phyloP scores from a whole-genome alignment of 1,284 basidiomycete species.

The Taiwanofungus camphoratus region DNA sequence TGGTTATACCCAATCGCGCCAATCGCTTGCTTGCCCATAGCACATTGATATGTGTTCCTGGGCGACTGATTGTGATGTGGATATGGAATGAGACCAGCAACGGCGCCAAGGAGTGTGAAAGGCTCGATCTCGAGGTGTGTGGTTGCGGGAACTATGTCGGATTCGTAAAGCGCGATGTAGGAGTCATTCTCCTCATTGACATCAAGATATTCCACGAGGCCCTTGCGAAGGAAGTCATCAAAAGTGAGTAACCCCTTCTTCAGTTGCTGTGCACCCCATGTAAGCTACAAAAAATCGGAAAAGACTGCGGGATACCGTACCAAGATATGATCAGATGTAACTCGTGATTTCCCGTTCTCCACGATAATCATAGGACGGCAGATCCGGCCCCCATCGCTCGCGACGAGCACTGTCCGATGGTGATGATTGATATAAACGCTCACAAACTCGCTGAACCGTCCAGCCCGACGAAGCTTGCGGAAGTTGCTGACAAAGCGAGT shows the following conservation, averaged over 20 bases:
- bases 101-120: conserved; percentile 95
- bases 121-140: conserved; percentile 99
- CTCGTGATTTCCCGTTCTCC: conserved; percentile 75
- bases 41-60: conserved; percentile 98
- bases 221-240: conserved; percentile 90
- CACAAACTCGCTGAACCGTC: conserved; percentile 94
- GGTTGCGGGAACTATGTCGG: conserved; percentile 74
- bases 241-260: conserved; percentile 81
- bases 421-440: conserved; percentile 97
- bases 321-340: conserved; percentile 77
- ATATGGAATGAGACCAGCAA: conserved; percentile 97
- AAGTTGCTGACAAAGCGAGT: conserved; percentile 86
- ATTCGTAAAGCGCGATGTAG: conserved; percentile 93
- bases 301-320: conserved; percentile 35
- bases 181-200: conserved; percentile 99
- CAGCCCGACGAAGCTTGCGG: conserved; percentile 87
- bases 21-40: conserved; percentile 99
- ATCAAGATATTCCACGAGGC: conserved; percentile 99
- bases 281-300: conserved; percentile 7
- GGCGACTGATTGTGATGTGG: conserved; percentile 99
- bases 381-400: conserved; percentile 96
- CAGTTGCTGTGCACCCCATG: conserved; percentile 48
- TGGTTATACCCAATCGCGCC: conserved; percentile 99
- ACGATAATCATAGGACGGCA: conserved; percentile 99
- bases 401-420: conserved; percentile 94